phyloP scores from a whole-genome alignment of 2,329 filamentous ascomycete species.

The Triangularia verruculosa region DNA sequence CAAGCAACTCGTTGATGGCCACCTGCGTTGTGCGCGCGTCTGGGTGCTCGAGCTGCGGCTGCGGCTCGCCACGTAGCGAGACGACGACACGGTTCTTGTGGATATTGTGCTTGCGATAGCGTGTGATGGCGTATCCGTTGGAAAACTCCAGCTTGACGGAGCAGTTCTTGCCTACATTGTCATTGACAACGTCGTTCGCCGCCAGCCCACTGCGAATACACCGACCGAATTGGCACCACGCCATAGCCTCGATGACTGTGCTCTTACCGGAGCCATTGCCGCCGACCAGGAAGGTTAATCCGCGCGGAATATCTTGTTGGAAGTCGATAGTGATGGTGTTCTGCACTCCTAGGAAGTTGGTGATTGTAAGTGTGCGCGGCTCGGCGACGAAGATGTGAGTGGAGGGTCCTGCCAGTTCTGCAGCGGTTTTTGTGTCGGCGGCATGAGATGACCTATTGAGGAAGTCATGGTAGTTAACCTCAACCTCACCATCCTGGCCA shows the following conservation, averaged over 20 bases:
- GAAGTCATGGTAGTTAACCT: background rate
- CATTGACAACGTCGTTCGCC: conserved; percentile 34
- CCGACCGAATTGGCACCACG: conserved; percentile 36
- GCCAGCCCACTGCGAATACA: conserved; percentile 31
- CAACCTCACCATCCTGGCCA: background rate
- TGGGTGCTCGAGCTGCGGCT: conserved; percentile 27
- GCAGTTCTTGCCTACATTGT: conserved; percentile 24
- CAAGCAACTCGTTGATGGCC: conserved; percentile 32
- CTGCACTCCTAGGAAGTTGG: conserved; percentile 36
- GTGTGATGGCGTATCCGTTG: conserved; percentile 5
- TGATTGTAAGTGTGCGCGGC: conserved; percentile 30
- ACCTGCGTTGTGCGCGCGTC: conserved; percentile 25
- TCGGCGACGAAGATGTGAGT: conserved; percentile 30
- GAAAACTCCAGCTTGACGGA: conserved; percentile 2
- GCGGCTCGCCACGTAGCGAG: conserved; percentile 28
- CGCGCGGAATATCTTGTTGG: conserved; percentile 25
- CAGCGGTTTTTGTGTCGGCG: background rate
- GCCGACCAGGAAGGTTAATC: conserved; percentile 32
- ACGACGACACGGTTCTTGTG: conserved; percentile 31
- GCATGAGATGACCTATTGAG: background rate
- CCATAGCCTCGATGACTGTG: conserved; percentile 35
- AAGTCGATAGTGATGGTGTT: conserved; percentile 31
- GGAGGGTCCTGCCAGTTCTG: background rate
- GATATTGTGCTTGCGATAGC: conserved; percentile 30
- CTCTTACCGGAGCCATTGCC: conserved; percentile 20